Percentiles rank a stretch among this genome's conserved stretches.
Evolutionary conservation across 768 basidiomycete genomes (phyloP).

Genomic region (Suillus decipiens): DNA sequence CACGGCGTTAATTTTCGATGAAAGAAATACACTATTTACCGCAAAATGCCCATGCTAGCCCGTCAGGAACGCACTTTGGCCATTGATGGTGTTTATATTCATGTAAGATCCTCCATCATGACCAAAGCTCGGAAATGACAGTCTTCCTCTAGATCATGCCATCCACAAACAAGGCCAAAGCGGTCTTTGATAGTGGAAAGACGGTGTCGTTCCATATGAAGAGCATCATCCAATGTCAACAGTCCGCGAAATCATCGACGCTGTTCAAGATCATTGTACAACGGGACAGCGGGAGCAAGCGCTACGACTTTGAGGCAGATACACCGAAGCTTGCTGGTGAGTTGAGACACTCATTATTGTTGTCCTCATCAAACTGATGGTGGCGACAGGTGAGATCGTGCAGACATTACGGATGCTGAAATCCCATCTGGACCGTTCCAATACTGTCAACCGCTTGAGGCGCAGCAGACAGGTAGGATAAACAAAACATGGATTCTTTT

Average conservation of each 20-base stretch:
- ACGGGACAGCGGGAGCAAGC: slow-evolving; percentile 74
- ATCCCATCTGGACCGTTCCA: slow-evolving; percentile 60
- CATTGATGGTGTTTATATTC: slow-evolving; percentile 93
- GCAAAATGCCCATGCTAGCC: slow-evolving; percentile 93
- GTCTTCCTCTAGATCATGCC: slow-evolving; percentile 74
- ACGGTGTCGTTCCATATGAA: slow-evolving; percentile 93
- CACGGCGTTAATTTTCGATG: neutral
- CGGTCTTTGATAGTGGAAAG: slow-evolving; percentile 86
- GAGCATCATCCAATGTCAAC: slow-evolving; percentile 80
- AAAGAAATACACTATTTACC: slow-evolving; percentile 88
- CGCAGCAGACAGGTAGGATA: slow-evolving; percentile 61
- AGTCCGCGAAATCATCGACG: slow-evolving; percentile 76
- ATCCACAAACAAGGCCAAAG: slow-evolving; percentile 72
- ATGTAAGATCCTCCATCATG: slow-evolving; percentile 47
- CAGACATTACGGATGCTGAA: slow-evolving; percentile 70
- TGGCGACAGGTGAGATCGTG: slow-evolving; percentile 67
- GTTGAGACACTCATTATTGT: slow-evolving; percentile 23
- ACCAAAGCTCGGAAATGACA: neutral
- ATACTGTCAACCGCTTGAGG: slow-evolving; percentile 61
- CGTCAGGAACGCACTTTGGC: slow-evolving; percentile 90
- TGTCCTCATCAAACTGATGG: slow-evolving; percentile 4
- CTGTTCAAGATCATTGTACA: slow-evolving; percentile 90
- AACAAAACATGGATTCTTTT: neutral
- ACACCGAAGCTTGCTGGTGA: slow-evolving; percentile 75
- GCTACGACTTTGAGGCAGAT: slow-evolving; percentile 98